Evolutionary conservation across 441 rosid genomes (phyloP).

Genomic region (Eutrema salsugineum): DNA sequence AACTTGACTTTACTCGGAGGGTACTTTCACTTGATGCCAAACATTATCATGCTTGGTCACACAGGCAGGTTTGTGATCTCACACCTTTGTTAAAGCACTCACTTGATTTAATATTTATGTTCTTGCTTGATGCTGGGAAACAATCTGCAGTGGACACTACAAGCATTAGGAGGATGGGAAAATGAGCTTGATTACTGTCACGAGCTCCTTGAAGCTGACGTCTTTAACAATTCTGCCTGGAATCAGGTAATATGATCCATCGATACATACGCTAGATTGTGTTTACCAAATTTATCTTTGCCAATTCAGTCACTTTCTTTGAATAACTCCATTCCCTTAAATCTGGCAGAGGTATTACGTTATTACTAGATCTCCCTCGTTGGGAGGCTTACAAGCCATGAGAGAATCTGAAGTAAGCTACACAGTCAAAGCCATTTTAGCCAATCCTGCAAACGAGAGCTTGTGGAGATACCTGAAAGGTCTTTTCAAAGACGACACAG

Average conservation of each 20-base stretch:
- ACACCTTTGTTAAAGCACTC: neutral
- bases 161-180: constrained; percentile 90
- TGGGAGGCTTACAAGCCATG: constrained; percentile 69
- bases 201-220: constrained; percentile 76
- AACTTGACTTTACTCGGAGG: constrained; percentile 65
- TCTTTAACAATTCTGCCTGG: constrained; percentile 95
- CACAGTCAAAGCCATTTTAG: constrained; percentile 59
- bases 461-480: constrained; percentile 93
- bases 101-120: neutral
- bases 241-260: constrained; percentile 59
- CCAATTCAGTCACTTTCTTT: neutral
- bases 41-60: constrained; percentile 96
- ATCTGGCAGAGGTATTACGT: constrained; percentile 74
- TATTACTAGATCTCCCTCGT: constrained; percentile 58
- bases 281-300: neutral
- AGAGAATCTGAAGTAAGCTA: constrained; percentile 80
- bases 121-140: neutral
- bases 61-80: constrained; percentile 76
- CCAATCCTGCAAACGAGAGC: constrained; percentile 76
- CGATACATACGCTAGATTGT: neutral
- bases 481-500: constrained; percentile 61
- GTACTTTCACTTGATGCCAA: constrained; percentile 73
- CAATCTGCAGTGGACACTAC: constrained; percentile 72
- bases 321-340: neutral
- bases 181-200: constrained; percentile 77